These are phyloP conservation scores for Haplographium delicatum DNA, from an alignment of 495 filamentous ascomycete genomes.

Conservation along the genomic window DNA sequence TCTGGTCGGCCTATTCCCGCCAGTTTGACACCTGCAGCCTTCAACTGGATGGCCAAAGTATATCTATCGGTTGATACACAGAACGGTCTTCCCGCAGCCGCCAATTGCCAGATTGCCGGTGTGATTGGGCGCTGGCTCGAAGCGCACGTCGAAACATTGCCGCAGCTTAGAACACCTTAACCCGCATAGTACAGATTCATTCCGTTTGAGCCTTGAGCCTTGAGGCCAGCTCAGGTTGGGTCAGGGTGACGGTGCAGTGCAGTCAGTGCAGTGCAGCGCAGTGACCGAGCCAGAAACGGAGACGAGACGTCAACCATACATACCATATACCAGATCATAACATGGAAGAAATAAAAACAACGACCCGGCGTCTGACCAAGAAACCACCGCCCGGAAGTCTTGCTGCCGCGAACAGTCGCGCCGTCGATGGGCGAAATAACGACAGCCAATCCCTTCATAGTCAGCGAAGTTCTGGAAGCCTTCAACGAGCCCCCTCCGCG, in stretches of 20 bases:
- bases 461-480: conserved; percentile 50
- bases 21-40: background rate
- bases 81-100: conserved; percentile 5
- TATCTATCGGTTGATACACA: conserved; percentile 9
- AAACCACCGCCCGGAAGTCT: conserved; percentile 42
- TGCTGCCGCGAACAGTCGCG: conserved; percentile 13
- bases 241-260: background rate
- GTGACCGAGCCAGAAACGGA: background rate
- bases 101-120: background rate
- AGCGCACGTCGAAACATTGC: background rate
- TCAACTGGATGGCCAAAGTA: conserved; percentile 5
- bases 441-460: conserved; percentile 48
- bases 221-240: background rate
- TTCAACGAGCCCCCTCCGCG: conserved; percentile 68
- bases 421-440: conserved; percentile 23
- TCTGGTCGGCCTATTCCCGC: background rate
- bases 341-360: conserved; percentile 31
- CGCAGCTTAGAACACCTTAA: background rate
- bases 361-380: conserved; percentile 50
- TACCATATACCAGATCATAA: no score
- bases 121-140: background rate
- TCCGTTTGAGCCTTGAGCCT: conserved; percentile 1
- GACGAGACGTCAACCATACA: background rate
- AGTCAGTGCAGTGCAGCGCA: background rate
- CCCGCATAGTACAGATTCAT: conserved; percentile 1